These are phyloP conservation scores for Hawksworthiomyces lignivorus DNA, from an alignment of 2,329 filamentous ascomycete genomes.

Conservation along the genomic window DNA sequence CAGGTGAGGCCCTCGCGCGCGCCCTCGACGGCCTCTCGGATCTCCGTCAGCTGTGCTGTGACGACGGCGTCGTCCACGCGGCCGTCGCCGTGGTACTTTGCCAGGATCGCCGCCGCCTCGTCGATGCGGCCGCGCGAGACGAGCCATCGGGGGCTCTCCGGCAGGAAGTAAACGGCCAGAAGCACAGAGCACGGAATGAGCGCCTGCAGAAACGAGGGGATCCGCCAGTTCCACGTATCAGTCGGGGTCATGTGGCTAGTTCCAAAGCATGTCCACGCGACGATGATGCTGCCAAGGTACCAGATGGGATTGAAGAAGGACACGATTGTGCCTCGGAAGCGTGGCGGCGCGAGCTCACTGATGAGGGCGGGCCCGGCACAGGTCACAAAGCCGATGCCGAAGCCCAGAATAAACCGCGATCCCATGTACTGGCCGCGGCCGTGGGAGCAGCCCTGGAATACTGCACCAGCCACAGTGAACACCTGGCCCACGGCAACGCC, in stretches of 20 bases:
- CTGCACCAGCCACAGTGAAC: too few relatives aligned
- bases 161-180: constrained; percentile 19
- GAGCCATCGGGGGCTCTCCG: constrained; percentile 39
- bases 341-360: too few relatives aligned
- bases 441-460: too few relatives aligned
- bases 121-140: constrained; percentile 21
- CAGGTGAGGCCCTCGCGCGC: too few relatives aligned
- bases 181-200: neutral
- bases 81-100: constrained; percentile 51
- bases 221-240: constrained; percentile 16
- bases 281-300: constrained; percentile 26
- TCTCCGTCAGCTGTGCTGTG: constrained; percentile 51
- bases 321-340: too few relatives aligned
- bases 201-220: constrained; percentile 14
- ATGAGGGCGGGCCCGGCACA: too few relatives aligned
- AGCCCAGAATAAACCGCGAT: too few relatives aligned
- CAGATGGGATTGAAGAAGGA: too few relatives aligned
- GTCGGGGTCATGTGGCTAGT: constrained; percentile 13
- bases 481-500: too few relatives aligned
- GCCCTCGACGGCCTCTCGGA: constrained; percentile 21
- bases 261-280: constrained; percentile 16
- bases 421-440: too few relatives aligned
- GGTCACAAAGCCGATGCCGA: too few relatives aligned
- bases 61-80: constrained; percentile 20
- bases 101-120: constrained; percentile 36